Percentiles rank a stretch among this genome's conserved stretches.
Evolutionary conservation across 352 stramenopile species (phyloP).

Genomic region (Phytophthora pluvialis): DNA sequence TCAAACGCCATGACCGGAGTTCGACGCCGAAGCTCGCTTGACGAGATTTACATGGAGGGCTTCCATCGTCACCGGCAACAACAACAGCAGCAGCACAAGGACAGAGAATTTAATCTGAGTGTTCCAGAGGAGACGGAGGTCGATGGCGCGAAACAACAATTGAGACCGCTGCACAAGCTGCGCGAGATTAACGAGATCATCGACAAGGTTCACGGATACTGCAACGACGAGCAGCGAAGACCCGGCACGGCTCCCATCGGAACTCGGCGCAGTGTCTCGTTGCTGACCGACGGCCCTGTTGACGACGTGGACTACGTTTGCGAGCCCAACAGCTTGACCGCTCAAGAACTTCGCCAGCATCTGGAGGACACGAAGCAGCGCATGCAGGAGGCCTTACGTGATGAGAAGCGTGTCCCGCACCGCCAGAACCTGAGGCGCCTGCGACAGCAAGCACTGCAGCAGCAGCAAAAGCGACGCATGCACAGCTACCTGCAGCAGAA

Average conservation of each 20-base stretch:
- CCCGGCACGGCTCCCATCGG: conserved; percentile 23
- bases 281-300: not conserved
- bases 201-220: conserved; percentile 47
- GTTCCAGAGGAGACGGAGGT: conserved; percentile 6
- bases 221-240: conserved; percentile 24
- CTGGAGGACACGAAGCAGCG: conserved; percentile 52
- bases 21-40: conserved; percentile 48
- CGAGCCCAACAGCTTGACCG: not conserved
- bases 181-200: conserved; percentile 72
- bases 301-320: not conserved
- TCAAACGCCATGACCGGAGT: not conserved
- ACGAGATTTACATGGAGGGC: conserved; percentile 58
- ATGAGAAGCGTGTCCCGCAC: conserved; percentile 36
- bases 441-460: conserved; percentile 35
- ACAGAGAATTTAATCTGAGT: conserved; percentile 2
- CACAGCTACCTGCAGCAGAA: conserved; percentile 80
- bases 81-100: not conserved
- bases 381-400: conserved; percentile 55
- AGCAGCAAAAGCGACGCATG: conserved; percentile 68
- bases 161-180: conserved; percentile 55
- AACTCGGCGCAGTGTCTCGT: conserved; percentile 8
- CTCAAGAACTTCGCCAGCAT: conserved; percentile 39
- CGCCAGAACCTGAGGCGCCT: conserved; percentile 43
- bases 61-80: conserved; percentile 45
- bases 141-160: conserved; percentile 9